These are phyloP conservation scores for Xylaria palmicola DNA, from an alignment of 495 filamentous ascomycete genomes.

Conservation along the genomic window DNA sequence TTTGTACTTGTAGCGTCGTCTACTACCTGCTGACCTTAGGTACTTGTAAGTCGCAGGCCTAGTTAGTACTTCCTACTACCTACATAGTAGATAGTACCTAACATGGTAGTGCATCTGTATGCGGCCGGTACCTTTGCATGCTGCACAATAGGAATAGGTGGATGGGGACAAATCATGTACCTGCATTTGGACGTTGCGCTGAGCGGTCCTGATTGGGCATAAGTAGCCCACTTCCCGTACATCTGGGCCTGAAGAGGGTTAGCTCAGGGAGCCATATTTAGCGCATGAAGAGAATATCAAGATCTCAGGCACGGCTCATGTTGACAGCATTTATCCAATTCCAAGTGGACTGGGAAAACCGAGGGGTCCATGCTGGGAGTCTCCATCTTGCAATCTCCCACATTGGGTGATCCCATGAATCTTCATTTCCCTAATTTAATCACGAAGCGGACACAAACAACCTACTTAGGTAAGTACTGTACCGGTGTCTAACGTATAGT, in stretches of 20 bases:
- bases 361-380: constrained; percentile 3
- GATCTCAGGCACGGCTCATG: constrained; percentile 7
- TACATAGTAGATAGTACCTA: too few species aligned
- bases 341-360: constrained; percentile 4
- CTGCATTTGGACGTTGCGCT: constrained; percentile 9
- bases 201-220: background rate
- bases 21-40: too few species aligned
- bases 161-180: background rate
- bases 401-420: background rate
- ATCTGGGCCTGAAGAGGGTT: constrained; percentile 3
- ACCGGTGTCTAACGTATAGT: too few species aligned
- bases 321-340: constrained; percentile 1
- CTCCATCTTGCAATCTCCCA: constrained; percentile 14
- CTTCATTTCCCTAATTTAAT: constrained; percentile 1
- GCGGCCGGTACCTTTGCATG: too few species aligned
- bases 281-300: constrained; percentile 12
- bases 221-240: background rate
- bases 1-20: too few species aligned
- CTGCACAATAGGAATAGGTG: background rate
- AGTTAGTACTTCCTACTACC: too few species aligned
- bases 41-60: too few species aligned
- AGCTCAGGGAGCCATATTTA: background rate
- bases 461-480: too few species aligned
- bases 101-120: too few species aligned
- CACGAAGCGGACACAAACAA: background rate